Evolutionary conservation across 257 asterid species (phyloP), one percentile per base, ranked within the genome.

Genomic region (Haberlea rhodopensis): DNA sequence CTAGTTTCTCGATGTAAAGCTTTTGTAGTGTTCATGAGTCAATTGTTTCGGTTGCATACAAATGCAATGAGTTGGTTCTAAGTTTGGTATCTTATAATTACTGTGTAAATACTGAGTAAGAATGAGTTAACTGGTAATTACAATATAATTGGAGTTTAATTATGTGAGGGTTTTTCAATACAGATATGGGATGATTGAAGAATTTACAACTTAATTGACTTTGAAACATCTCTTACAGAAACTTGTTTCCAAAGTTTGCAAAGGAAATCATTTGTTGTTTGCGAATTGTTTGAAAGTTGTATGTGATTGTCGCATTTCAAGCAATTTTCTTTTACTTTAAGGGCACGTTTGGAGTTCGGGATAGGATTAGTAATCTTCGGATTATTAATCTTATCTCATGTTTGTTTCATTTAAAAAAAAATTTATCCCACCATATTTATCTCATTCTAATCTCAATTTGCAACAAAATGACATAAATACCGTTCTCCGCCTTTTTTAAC

Each of bases 261-360:
- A 51, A 24, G 43, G 28, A 59, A 48, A 11, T 10, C 48, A 34
- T 51, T 53, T 58, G 54, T 59, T 53, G 52, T 68, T 52, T 66
- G 67, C 29, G 20, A 62, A 66, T 65, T 66, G 26, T 57, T 45
- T 54, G 62, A 29, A 32, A 57, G 32, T 56, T 66, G 49, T 56
- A 22, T 61, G 48, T 43, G 56, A 53, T 54, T 25, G 55, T 68
- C 31, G 51, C 66, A 57, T 18, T 32, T 37, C 67, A 62, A 45
- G 28, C 45, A 63, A 19, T 57, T 75, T 58, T 57, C 46, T 31
- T 65, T 28, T 37, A 58, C 65, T 18, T 64, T n/a, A n/a, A n/a
- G n/a, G n/a, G n/a, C n/a, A n/a, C n/a, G n/a, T n/a, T n/a, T n/a
- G n/a, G n/a, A n/a, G n/a, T n/a, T n/a, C n/a, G n/a, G n/a, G n/a